A percentile compares a stretch with the other conserved stretches of the same genome.
phyloP scores from a whole-genome alignment of 805 yeast species.

The Metschnikowia lachancei region DNA sequence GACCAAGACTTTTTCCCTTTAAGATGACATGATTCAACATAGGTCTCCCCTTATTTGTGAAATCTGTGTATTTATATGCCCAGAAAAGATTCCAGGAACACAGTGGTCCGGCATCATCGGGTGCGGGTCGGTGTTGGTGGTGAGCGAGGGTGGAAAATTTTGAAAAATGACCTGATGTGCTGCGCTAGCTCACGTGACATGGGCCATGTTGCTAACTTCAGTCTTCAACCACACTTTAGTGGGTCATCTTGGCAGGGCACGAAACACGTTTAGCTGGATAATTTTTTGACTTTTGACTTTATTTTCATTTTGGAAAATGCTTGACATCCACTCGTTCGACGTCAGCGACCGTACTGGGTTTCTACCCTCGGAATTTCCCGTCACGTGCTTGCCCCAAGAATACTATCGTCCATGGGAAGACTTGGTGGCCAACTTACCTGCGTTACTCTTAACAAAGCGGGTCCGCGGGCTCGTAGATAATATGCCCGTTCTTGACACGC shows the following conservation, averaged over 20 bases:
- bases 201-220: background rate
- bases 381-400: conserved; percentile 52
- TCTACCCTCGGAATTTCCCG: conserved; percentile 67
- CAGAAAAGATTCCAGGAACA: too few relatives aligned
- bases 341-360: conserved; percentile 74
- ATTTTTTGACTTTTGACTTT: background rate
- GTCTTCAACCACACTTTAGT: background rate
- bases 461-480: conserved; percentile 63
- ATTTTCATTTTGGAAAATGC: conserved; percentile 6
- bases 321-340: conserved; percentile 56
- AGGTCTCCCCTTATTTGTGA: too few relatives aligned
- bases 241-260: background rate
- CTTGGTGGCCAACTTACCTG: conserved; percentile 63
- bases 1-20: too few relatives aligned
- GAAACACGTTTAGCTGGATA: too few relatives aligned
- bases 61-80: too few relatives aligned
- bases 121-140: too few relatives aligned
- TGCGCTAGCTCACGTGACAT: conserved; percentile 6
- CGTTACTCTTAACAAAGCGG: conserved; percentile 63
- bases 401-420: conserved; percentile 80
- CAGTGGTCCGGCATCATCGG: too few relatives aligned
- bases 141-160: background rate
- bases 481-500: conserved; percentile 55
- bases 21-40: too few relatives aligned
- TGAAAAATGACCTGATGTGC: conserved; percentile 5